Evolutionary conservation across 495 filamentous ascomycete species (phyloP), one percentile per base, ranked within the genome.

Genomic region (Xylaria bambusicola): DNA sequence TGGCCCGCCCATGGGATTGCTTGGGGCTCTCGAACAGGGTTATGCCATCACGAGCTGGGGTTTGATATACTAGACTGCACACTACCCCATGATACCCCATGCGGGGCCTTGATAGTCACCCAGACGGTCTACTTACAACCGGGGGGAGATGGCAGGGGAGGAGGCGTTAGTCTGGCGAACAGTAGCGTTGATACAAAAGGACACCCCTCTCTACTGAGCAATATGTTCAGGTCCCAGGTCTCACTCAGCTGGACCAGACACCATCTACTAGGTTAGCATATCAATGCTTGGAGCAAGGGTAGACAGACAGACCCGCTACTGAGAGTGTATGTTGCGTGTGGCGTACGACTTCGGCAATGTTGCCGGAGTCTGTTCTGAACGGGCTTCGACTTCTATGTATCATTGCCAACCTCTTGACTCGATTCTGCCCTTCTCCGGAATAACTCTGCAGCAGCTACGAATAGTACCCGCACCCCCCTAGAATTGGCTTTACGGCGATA

Each of bases 21-120:
- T 48, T 58, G 48, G 57, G 49, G 29, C 48, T 52, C 49, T 53
- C 26, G 57, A 31, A 47, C 49, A 17, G 49, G 56, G 35, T n/a
- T 35, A 26, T 50, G 50, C 52, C 61, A 63, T 66, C 23, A 24
- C 33, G 15, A 38, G 8, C 36, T 38, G 13, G 36, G 7, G 17
- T 15, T 51, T 26, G 46, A 18, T 58, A 56, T 60, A 63, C 63
- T 53, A 60, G 62, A 59, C 61, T 65, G 36, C 18, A 10, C 24
- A 23, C 50, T 53, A 47, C 62, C 63, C 58, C 54, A 61, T 60
- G 29, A 31, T 58, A 44, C 62, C 64, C 62, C 65, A 60, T 58
- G 27, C 33, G 57, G 33, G 40, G 35, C 12, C 55, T 6, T n/a
- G 38, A 47, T 27, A 6, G n/a, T 15, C 9, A 36, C 40, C 49